Percentiles rank a stretch among this genome's conserved stretches.
phyloP scores from a whole-genome alignment of 1,139 yeast species.

The Groenewaldozyma sp. region DNA sequence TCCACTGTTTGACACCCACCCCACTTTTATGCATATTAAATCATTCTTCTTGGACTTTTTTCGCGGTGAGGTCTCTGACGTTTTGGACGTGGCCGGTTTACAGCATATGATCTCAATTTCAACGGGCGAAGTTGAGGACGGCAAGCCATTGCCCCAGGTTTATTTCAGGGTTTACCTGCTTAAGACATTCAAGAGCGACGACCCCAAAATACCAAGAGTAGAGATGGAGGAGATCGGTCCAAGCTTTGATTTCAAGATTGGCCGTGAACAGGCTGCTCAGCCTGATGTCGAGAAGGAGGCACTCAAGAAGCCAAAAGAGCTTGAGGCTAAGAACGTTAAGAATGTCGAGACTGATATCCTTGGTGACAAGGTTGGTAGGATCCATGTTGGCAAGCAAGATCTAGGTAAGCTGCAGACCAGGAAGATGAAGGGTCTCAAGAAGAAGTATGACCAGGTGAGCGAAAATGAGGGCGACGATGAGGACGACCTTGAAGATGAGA shows the following conservation, averaged over 20 bases:
- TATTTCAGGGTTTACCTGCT: slow-evolving; percentile 86
- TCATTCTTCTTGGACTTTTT: slow-evolving; percentile 86
- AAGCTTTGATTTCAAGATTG: slow-evolving; percentile 83
- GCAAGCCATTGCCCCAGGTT: slow-evolving; percentile 60
- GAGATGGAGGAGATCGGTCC: slow-evolving; percentile 97
- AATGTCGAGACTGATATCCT: slow-evolving; percentile 75
- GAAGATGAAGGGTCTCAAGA: slow-evolving; percentile 96
- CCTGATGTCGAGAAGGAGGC: slow-evolving; percentile 93
- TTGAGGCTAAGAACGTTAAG: slow-evolving; percentile 78
- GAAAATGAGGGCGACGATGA: slow-evolving; percentile 36
- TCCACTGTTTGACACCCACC: slow-evolving; percentile 81
- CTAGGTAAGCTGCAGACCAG: slow-evolving; percentile 84
- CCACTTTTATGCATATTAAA: slow-evolving; percentile 76
- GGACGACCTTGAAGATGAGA: slow-evolving; percentile 16
- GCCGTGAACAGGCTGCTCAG: slow-evolving; percentile 75
- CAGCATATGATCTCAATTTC: slow-evolving; percentile 84
- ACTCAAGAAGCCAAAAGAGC: slow-evolving; percentile 65
- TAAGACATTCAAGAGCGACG: slow-evolving; percentile 57
- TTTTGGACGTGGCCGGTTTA: slow-evolving; percentile 90
- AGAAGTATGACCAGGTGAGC: slow-evolving; percentile 65
- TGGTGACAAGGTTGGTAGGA: slow-evolving; percentile 97
- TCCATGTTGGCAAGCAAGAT: slow-evolving; percentile 95
- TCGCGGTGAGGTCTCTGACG: slow-evolving; percentile 70
- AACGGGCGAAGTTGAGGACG: slow-evolving; percentile 65
- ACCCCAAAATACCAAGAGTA: slow-evolving; percentile 82